Evolutionary conservation across 148 eudicot genomes (phyloP), one percentile per base, ranked within the genome.

Genomic region (Rhododendron griersonianum): DNA sequence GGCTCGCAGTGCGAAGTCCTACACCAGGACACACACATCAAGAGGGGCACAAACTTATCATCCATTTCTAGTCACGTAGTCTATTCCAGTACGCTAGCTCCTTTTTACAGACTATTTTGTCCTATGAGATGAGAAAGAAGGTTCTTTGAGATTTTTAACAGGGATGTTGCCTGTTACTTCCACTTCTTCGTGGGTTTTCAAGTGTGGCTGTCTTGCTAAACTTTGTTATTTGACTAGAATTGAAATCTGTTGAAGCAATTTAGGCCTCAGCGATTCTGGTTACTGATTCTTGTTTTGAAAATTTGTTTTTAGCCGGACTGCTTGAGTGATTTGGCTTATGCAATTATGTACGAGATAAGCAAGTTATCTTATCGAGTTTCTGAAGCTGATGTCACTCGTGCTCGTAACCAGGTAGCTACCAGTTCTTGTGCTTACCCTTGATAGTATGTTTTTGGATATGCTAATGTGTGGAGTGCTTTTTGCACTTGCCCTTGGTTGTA

Each of bases 351-450:
- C 59, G 95, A 93, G 89, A 57, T 92, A 7, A 93, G 94, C 91
- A 96, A 94, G 89, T 77, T 96, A 83, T 91, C 93, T 83, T 95
- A 96, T 65, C 91, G 94, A 47, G 95, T 95, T 65, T 88, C 95
- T 11, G 95, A 95, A n/a, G 98, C 86, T 41, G 99, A 95, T 87
- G 98, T 96, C 33, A 91, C 88, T 82, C 95, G 99, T 79, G 98
- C 96, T 84, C 86, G 93, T 87, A 96, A 96, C 87, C 95, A 95
- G 96, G 98, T 96, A 86, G 28, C 78, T 78, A 35, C 59, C 28
- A 48, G 65, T 71, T 80, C 50, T 48, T 48, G 51, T 80, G 78
- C 33, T 76, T 83, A 79, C 53, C 76, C 61, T 87, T 51, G 28
- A 33, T 80, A 69, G 23, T 51, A 30, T 74, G 21, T 75, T 6